Base-by-base conservation (phyloP, 176 grass and related monocot genomes). In the Lolium perenne region DNA sequence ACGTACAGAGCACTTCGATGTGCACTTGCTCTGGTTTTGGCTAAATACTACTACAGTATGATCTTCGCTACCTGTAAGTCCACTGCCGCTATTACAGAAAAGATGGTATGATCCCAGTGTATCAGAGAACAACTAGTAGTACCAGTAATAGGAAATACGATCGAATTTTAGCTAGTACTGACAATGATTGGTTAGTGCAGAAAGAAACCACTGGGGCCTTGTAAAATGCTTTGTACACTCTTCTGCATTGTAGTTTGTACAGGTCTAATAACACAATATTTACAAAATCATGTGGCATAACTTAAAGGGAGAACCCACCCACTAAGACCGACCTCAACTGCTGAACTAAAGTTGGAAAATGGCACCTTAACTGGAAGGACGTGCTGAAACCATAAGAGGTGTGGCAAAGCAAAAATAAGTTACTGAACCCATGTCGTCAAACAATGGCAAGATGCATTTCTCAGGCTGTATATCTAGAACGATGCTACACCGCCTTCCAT, bases 211-310 rank as follows among this genome's bases (percentile, higher is more conserved):
- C 3, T 2, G 5, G 54, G 15, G 73, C 73, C 6, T 54, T 53
- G 48, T 51, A 15, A 76, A 17, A 74, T 45, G 38, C 17, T 1
- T 13, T 77, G 32, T 74, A 57, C 47, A 85, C 3, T 57, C 53
- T 3, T 10, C 47, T 54, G 67, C 18, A 21, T 38, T 78, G 29
- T 80, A 87, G 16, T 63, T 23, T 82, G n/a, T 84, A 91, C 32
- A 65, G 41, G 79, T 14, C 21, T 58, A 50, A 6, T 17, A 29
- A 13, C 0, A 68, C 7, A 35, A 35, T 70, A 91, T 81, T 67
- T 81, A 87, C 69, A 87, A 16, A 43, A 21, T 69, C 80, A 58
- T 43, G 20, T 18, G 46, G 10, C 41, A 1, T 13, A 26, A 10
- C 73, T 60, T 38, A 26, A 59, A 76, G 20, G 70, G 60, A 85